phyloP scores from a whole-genome alignment of 106 monocot genomes.

The Amphibolis antarctica region DNA sequence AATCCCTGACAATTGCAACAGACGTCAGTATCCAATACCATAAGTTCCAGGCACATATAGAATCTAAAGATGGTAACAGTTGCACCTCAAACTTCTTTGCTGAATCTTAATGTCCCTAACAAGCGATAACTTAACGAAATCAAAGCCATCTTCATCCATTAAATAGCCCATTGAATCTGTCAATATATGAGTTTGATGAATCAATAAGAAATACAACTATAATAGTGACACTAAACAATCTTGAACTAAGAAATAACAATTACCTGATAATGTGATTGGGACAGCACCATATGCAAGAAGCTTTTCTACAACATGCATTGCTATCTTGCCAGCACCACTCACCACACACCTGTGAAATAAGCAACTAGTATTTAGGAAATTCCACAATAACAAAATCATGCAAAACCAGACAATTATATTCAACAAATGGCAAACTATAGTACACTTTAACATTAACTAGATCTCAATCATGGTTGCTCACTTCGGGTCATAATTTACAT shows the following conservation, averaged over 20 bases:
- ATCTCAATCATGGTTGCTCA: too few relatives aligned
- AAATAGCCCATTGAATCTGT: constrained; percentile 94
- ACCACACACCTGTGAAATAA: constrained; percentile 55
- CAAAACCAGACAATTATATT: neutral
- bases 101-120: constrained; percentile 91
- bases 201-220: neutral
- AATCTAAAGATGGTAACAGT: constrained; percentile 1
- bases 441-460: too few relatives aligned
- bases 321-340: constrained; percentile 97
- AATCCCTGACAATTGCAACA: constrained; percentile 46
- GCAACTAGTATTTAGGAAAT: neutral
- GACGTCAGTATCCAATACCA: neutral
- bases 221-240: neutral
- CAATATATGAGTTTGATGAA: neutral
- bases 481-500: too few relatives aligned
- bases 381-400: neutral
- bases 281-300: constrained; percentile 86
- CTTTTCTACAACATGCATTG: constrained; percentile 97
- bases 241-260: neutral
- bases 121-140: constrained; percentile 76
- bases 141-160: constrained; percentile 94
- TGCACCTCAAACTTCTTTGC: constrained; percentile 83
- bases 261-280: constrained; percentile 84
- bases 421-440: neutral
- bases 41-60: neutral